These are phyloP conservation scores for Cucurbita maxima DNA, from an alignment of 306 rosid species.

Conservation along the genomic window DNA sequence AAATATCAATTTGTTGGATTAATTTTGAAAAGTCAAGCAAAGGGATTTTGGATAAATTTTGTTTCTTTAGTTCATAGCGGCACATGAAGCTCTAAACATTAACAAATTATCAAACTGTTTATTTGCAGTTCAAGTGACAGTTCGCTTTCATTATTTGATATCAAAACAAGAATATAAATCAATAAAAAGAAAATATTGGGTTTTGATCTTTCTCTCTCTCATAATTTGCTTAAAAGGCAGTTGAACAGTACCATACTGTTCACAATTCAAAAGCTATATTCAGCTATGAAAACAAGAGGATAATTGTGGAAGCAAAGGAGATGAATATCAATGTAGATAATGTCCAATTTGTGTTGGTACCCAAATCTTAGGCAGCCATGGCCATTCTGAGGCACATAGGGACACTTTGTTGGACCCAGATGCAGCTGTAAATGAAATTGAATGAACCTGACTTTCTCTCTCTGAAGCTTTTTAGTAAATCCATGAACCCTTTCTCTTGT, in stretches of 20 bases:
- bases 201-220: neutral
- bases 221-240: neutral
- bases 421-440: neutral
- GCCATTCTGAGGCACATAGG: neutral
- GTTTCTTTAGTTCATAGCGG: neutral
- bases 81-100: neutral
- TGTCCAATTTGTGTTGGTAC: neutral
- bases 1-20: too few species aligned
- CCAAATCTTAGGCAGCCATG: constrained; percentile 7
- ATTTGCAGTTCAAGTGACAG: neutral
- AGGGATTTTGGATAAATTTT: too few species aligned
- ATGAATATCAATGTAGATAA: neutral
- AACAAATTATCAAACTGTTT: neutral
- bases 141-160: neutral
- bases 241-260: neutral
- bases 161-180: neutral
- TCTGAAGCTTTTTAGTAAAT: neutral
- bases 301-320: neutral
- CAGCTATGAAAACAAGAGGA: neutral
- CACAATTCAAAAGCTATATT: neutral
- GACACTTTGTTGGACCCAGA: constrained; percentile 5
- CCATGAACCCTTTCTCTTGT: neutral
- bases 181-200: neutral
- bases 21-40: too few species aligned
- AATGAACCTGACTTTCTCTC: neutral